Percentiles rank a stretch among this genome's conserved stretches.
phyloP scores from a whole-genome alignment of 768 basidiomycete species.

The Tremella mesenterica region DNA sequence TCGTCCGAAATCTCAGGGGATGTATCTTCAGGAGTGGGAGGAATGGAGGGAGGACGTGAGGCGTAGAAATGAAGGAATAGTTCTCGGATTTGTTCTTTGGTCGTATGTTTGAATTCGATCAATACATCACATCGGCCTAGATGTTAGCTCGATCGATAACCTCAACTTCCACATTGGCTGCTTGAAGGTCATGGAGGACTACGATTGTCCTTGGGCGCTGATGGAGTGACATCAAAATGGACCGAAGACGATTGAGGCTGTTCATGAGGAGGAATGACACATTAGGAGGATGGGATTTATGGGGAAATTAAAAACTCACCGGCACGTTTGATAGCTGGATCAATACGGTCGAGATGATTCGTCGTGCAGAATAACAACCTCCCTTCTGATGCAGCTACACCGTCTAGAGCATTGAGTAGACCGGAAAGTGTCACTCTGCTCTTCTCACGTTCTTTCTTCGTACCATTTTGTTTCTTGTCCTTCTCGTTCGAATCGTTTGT shows the following conservation, averaged over 20 bases:
- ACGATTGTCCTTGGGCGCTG: too few species aligned
- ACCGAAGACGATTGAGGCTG: too few species aligned
- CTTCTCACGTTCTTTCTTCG: not conserved
- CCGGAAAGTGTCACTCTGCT: slow-evolving; percentile 17
- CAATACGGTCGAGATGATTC: slow-evolving; percentile 14
- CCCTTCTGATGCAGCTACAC: slow-evolving; percentile 16
- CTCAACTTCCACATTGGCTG: not conserved
- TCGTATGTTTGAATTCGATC: slow-evolving; percentile 76
- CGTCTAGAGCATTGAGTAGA: slow-evolving; percentile 26
- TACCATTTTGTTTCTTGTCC: not conserved
- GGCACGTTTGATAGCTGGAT: slow-evolving; percentile 15
- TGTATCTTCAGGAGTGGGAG: not conserved
- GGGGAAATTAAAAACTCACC: slow-evolving; percentile 16
- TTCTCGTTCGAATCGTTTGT: not conserved
- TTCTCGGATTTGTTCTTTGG: slow-evolving; percentile 51
- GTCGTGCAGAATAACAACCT: slow-evolving; percentile 22
- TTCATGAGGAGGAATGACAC: too few species aligned
- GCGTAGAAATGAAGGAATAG: slow-evolving; percentile 33
- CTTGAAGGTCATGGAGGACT: too few species aligned
- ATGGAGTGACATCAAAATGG: too few species aligned
- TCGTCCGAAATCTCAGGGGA: too few species aligned
- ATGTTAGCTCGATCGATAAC: not conserved
- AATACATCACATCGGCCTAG: slow-evolving; percentile 65
- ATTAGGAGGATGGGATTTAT: too few species aligned
- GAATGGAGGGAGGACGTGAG: too few species aligned